phyloP scores from a whole-genome alignment of 169 alveolate genomes.

The Blepharisma undulans region DNA sequence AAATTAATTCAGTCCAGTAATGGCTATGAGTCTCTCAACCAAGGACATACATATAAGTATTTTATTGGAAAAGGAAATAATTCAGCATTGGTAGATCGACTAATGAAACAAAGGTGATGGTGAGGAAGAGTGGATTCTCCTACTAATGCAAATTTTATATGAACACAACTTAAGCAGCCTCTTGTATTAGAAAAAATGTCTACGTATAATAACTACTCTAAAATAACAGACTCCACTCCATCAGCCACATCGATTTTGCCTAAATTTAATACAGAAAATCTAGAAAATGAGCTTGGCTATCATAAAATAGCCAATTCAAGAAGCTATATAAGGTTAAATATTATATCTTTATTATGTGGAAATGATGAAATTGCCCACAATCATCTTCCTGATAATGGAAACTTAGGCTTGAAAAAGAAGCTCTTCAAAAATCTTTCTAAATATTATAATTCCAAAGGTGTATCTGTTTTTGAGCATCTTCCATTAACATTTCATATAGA shows the following conservation, averaged over 20 bases:
- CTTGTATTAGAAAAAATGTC: neutral
- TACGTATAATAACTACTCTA: neutral
- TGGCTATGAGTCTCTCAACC: neutral
- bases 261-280: neutral
- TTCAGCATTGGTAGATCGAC: neutral
- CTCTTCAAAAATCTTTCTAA: conserved; percentile 60
- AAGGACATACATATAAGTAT: neutral
- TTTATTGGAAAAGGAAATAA: conserved; percentile 3
- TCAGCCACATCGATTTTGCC: neutral
- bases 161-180: neutral
- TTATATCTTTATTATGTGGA: neutral
- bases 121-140: neutral
- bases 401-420: conserved; percentile 40
- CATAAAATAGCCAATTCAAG: neutral
- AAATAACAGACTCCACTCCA: neutral
- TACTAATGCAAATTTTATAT: conserved; percentile 18
- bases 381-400: neutral
- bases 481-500: conserved; percentile 74
- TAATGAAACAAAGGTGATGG: neutral
- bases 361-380: neutral
- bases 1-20: neutral
- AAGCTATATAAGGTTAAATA: neutral
- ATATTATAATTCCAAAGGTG: conserved; percentile 51
- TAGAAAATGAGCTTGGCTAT: neutral
- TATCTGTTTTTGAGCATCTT: conserved; percentile 52